Conservation (phyloP, 1,139 yeast species). For the Candida freyschussii region DNA sequence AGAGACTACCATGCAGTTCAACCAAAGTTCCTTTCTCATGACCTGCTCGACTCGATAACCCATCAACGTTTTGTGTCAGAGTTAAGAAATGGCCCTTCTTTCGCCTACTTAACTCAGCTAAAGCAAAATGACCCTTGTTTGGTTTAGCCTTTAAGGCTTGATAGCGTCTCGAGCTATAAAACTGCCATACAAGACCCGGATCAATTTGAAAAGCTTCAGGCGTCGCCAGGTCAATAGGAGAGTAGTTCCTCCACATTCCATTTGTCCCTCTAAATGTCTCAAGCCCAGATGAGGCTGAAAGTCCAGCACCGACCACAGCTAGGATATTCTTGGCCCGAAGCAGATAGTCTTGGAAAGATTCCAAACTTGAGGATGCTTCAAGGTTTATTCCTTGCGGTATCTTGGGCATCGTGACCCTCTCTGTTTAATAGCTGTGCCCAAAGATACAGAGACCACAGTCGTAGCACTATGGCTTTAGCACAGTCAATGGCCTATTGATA, state of each 20-base stretch:
- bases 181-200: slow-evolving; percentile 89
- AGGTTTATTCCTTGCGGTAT: no score
- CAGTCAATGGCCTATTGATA: no score
- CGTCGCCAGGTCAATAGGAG: slow-evolving; percentile 80
- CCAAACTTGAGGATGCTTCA: no score
- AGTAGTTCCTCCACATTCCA: slow-evolving; percentile 75
- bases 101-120: slow-evolving; percentile 50
- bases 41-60: slow-evolving; percentile 60
- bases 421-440: no score
- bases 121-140: slow-evolving; percentile 65
- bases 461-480: no score
- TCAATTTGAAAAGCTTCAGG: slow-evolving; percentile 83
- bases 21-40: slow-evolving; percentile 48
- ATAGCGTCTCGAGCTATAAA: slow-evolving; percentile 65
- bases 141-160: slow-evolving; percentile 65
- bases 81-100: slow-evolving; percentile 42
- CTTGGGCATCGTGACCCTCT: no score
- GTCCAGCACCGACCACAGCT: slow-evolving; percentile 82
- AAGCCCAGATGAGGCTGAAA: slow-evolving; percentile 72
- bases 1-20: slow-evolving; percentile 77
- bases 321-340: slow-evolving; percentile 50
- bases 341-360: slow-evolving; percentile 59
- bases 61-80: slow-evolving; percentile 81
- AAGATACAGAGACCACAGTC: no score
- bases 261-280: slow-evolving; percentile 70